phyloP scores from a whole-genome alignment of 106 monocot species.

The Dendrobium officinale region DNA sequence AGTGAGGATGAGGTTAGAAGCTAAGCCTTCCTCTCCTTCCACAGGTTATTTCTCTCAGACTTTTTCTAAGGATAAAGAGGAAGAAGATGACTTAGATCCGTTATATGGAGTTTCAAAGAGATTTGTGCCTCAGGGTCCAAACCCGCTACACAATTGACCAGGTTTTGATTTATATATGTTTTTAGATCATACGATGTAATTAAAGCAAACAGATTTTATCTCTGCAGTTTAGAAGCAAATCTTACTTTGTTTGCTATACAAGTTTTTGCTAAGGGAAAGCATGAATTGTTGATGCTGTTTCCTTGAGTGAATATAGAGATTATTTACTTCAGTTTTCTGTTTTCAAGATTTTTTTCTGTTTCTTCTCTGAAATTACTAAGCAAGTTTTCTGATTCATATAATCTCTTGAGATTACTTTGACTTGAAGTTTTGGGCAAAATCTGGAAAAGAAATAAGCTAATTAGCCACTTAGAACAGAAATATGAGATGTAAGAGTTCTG shows the following conservation, averaged over 20 bases:
- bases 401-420: no score
- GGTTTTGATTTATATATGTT: background rate
- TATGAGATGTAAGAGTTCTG: no score
- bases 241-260: background rate
- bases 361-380: background rate
- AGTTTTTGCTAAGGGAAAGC: background rate
- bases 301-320: background rate
- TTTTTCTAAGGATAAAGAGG: background rate
- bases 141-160: conserved; percentile 49
- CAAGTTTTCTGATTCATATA: background rate
- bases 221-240: background rate
- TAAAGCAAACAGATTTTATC: background rate
- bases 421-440: no score
- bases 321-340: no score
- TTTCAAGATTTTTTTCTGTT: background rate
- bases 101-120: conserved; percentile 32
- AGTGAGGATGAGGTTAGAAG: background rate
- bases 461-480: no score
- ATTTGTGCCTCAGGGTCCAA: conserved; percentile 44
- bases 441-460: no score
- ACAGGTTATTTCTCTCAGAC: conserved; percentile 11
- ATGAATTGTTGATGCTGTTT: background rate
- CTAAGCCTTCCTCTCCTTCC: conserved; percentile 6
- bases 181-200: background rate
- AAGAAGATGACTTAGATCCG: conserved; percentile 4